These are phyloP conservation scores for Onygenales sp. DNA, from an alignment of 2,329 filamentous ascomycete genomes.

Conservation along the genomic window DNA sequence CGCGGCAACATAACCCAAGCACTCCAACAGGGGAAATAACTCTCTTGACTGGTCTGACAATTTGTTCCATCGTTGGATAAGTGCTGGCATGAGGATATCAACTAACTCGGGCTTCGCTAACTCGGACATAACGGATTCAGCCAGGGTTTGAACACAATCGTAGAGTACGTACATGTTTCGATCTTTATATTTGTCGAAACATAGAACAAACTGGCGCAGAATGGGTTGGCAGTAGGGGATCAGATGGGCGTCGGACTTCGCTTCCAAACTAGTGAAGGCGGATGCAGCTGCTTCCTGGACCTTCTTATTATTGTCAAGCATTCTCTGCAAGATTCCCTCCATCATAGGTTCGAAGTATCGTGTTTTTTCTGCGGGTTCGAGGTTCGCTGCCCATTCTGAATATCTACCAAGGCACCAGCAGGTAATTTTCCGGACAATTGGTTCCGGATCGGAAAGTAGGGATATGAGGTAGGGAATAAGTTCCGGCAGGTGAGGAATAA, in stretches of 20 bases:
- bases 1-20: constrained; percentile 84
- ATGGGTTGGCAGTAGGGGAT: constrained; percentile 84
- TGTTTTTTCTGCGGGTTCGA: constrained; percentile 59
- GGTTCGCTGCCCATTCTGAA: constrained; percentile 78
- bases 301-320: constrained; percentile 96
- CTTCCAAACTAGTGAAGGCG: constrained; percentile 90
- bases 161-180: constrained; percentile 98
- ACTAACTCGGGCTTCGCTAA: constrained; percentile 75
- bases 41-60: constrained; percentile 84
- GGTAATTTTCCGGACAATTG: constrained; percentile 90
- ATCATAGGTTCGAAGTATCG: constrained; percentile 91
- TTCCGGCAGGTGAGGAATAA: constrained; percentile 82
- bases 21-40: constrained; percentile 91
- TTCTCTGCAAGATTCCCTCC: constrained; percentile 87
- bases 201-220: constrained; percentile 81
- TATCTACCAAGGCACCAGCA: constrained; percentile 96
- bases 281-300: constrained; percentile 95
- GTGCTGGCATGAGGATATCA: constrained; percentile 79
- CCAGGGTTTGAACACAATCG: constrained; percentile 94
- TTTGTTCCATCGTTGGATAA: constrained; percentile 79
- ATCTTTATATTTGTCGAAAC: constrained; percentile 94
- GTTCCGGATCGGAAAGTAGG: constrained; percentile 72
- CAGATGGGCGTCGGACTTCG: constrained; percentile 74
- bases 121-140: constrained; percentile 76
- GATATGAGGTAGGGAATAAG: constrained; percentile 84